Evolutionary conservation across 306 rosid species (phyloP), one percentile per base, ranked within the genome.

Genomic region (Biancaea sappan): DNA sequence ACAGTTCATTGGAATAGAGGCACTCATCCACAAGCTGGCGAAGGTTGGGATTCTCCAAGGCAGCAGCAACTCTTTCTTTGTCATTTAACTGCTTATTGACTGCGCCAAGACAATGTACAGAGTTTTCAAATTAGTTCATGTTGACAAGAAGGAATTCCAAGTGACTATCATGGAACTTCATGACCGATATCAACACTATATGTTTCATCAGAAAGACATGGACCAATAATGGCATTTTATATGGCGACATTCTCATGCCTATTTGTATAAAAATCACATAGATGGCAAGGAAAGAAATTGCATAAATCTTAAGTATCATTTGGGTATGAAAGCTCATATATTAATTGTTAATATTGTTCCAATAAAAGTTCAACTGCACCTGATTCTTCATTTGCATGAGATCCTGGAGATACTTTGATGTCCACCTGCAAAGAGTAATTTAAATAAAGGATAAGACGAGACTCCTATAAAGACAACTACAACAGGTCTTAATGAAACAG

Each of bases 1-100:
- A 94, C 54, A 94, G 91, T 78, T 94, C 97, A 77, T 77, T 90
- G 43, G 98, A 94, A 77, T 72, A 76, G 58, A 94, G 94, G 72
- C 98, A 94, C 88, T 89, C 98, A 14, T 91, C 97, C 64, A 94
- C 98, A 66, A 94, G 98, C 81, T 94, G 94, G 80, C 96, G 88
- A 78, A 94, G 90, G 86, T 94, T 94, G 64, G 97, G 97, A 87
- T 94, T 91, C 88, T 94, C 97, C 86, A 94, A 43, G 29, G 97
- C 98, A 13, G 98, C 98, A 48, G 97, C 97, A 11, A 94, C 88
- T 85, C 98, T 80, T 75, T 94, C 98, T 82, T 94, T 94, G 57
- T 94, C 98, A 77, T 94, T 94, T 77, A 94, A 80, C 84, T 91
- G 98, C 88, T 94, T 94, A 72, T 94, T 94, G 16, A 94, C 98